Percentiles rank a stretch among this genome's conserved stretches.
These are phyloP conservation scores for Urochloa ruziziensis DNA, from an alignment of 176 grass and related monocot species.

Conservation along the genomic window DNA sequence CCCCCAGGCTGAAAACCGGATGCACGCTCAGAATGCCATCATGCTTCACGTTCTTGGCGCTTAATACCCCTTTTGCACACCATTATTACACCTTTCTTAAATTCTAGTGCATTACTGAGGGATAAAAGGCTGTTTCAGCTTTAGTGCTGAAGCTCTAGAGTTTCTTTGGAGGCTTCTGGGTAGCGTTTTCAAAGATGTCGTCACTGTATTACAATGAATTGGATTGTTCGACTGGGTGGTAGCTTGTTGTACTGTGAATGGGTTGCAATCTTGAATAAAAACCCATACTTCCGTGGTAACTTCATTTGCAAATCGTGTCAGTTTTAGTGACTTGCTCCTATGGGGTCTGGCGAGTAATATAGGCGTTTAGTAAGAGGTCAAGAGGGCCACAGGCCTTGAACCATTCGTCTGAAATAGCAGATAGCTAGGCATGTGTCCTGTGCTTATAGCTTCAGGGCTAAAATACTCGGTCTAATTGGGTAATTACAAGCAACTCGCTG, in stretches of 20 bases:
- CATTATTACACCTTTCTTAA: neutral
- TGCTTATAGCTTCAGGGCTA: neutral
- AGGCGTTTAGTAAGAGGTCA: too few relatives aligned
- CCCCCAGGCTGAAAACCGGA: slow-evolving; percentile 87
- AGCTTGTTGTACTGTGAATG: slow-evolving; percentile 16
- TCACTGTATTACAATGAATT: neutral
- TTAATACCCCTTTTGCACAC: neutral
- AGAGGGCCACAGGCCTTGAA: neutral
- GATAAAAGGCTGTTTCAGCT: neutral
- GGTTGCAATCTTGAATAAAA: slow-evolving; percentile 36
- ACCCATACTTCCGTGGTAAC: neutral
- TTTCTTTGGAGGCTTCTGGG: neutral
- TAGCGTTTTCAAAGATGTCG: neutral
- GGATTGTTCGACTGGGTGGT: neutral
- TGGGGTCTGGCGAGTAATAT: neutral
- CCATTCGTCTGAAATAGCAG: neutral
- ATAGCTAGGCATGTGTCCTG: neutral
- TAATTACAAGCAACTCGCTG: neutral
- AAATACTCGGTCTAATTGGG: too few relatives aligned
- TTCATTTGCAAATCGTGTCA: neutral
- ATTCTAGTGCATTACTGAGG: slow-evolving; percentile 7
- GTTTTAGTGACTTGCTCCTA: neutral
- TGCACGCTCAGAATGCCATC: slow-evolving; percentile 95
- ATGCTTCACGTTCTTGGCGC: slow-evolving; percentile 85
- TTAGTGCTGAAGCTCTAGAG: neutral